Conservation (phyloP, 495 filamentous ascomycete genomes). For the Aspergillus baeticus region DNA sequence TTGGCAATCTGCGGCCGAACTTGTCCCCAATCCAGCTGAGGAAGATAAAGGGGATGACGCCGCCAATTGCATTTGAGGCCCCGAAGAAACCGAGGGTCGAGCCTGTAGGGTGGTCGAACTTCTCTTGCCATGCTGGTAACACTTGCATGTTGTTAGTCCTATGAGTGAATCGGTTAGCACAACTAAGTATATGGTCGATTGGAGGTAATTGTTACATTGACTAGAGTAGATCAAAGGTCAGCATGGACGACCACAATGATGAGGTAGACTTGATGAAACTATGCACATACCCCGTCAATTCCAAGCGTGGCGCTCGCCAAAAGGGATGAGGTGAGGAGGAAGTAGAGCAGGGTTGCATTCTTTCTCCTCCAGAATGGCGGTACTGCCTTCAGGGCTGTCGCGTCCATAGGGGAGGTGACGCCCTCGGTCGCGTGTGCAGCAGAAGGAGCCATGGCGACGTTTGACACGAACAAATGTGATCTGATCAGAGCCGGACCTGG, state of each 20-base stretch:
- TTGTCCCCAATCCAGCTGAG: not conserved
- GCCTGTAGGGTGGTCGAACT: not conserved
- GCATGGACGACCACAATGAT: not conserved
- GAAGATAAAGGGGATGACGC: not conserved
- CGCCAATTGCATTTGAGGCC: not conserved
- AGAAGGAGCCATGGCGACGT: not conserved
- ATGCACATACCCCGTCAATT: not conserved
- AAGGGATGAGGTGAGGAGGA: not conserved
- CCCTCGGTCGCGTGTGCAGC: not conserved
- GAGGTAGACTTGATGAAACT: no score
- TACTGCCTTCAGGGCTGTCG: not conserved
- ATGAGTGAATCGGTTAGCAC: not conserved
- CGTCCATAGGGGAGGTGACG: not conserved
- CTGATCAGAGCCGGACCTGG: not conserved
- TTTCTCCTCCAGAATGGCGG: not conserved
- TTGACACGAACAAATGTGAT: not conserved
- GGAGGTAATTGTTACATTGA: not conserved
- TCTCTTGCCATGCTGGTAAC: not conserved
- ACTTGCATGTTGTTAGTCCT: not conserved
- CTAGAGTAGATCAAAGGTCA: not conserved
- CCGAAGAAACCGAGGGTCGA: not conserved
- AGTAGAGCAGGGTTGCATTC: not conserved
- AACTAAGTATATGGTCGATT: no score
- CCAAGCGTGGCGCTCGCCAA: not conserved
- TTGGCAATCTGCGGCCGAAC: not conserved